Evolutionary conservation across 1,284 basidiomycete species (phyloP).

Genomic region (Dichomitus squalens): DNA sequence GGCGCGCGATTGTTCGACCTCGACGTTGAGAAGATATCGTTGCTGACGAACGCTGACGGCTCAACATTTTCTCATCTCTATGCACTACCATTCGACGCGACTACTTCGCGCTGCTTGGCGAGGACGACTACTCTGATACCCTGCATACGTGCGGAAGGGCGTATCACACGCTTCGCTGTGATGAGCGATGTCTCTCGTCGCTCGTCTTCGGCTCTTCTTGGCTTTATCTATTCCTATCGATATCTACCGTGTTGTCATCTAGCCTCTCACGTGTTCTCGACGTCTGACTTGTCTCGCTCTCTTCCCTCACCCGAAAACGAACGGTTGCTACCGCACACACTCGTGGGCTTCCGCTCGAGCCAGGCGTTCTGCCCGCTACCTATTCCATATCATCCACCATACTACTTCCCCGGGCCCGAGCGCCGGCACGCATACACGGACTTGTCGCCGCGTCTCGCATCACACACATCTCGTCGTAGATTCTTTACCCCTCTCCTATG

Average conservation of each 20-base stretch:
- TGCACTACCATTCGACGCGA: neutral
- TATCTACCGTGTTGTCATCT: constrained; percentile 20
- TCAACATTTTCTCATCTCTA: neutral
- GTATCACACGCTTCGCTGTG: neutral
- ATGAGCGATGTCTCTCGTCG: neutral
- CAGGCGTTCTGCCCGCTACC: neutral
- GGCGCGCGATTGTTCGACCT: neutral
- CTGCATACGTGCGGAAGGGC: neutral
- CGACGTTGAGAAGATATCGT: neutral
- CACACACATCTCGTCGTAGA: neutral
- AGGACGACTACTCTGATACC: neutral
- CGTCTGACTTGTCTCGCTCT: too few species aligned
- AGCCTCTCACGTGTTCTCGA: neutral
- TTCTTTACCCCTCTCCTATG: neutral
- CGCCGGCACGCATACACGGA: constrained; percentile 20
- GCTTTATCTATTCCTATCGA: constrained; percentile 19
- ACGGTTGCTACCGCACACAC: constrained; percentile 6
- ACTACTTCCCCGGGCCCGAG: constrained; percentile 4
- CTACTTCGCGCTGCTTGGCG: neutral
- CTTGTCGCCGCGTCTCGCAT: constrained; percentile 14
- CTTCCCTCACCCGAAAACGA: constrained; percentile 12
- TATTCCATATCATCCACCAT: neutral
- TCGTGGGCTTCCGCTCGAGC: constrained; percentile 3
- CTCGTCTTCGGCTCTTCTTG: neutral
- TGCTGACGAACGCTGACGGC: neutral